phyloP scores from a whole-genome alignment of 2,329 filamentous ascomycete genomes.

The Setomelanomma holmii region DNA sequence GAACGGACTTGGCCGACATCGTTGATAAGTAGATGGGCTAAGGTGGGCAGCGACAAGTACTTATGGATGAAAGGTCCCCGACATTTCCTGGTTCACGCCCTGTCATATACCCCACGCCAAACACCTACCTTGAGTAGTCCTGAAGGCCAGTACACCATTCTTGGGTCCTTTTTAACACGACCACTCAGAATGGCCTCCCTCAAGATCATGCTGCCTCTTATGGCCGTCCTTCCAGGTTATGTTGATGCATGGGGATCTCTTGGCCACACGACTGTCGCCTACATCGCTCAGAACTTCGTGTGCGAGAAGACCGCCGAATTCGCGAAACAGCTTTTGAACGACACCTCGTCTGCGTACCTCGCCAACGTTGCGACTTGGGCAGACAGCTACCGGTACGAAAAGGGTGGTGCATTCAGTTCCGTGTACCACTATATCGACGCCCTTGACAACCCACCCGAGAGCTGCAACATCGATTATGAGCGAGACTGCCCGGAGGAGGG shows the following conservation, averaged over 20 bases:
- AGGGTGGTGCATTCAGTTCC: constrained; percentile 56
- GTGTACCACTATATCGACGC: constrained; percentile 62
- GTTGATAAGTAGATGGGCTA: constrained; percentile 13
- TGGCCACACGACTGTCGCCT: constrained; percentile 63
- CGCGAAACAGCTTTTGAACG: constrained; percentile 53
- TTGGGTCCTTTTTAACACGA: neutral
- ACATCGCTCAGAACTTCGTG: constrained; percentile 60
- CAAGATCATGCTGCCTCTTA: constrained; percentile 33
- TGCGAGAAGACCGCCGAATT: constrained; percentile 52
- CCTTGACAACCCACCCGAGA: constrained; percentile 54
- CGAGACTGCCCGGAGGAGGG: constrained; percentile 60
- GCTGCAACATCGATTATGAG: constrained; percentile 58
- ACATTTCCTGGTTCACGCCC: neutral
- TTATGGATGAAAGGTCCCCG: constrained; percentile 9
- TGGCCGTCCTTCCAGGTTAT: constrained; percentile 28
- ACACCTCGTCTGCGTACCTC: constrained; percentile 55
- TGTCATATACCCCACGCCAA: neutral
- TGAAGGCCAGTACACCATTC: neutral
- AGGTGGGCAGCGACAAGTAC: constrained; percentile 7
- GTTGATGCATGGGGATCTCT: constrained; percentile 59
- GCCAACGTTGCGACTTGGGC: constrained; percentile 62
- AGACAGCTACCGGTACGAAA: constrained; percentile 58
- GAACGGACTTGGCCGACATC: constrained; percentile 40
- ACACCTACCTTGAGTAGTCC: neutral
- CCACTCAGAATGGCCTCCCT: constrained; percentile 28